Base-by-base conservation (phyloP, 306 rosid genomes). In the Hippophae tibetana region DNA sequence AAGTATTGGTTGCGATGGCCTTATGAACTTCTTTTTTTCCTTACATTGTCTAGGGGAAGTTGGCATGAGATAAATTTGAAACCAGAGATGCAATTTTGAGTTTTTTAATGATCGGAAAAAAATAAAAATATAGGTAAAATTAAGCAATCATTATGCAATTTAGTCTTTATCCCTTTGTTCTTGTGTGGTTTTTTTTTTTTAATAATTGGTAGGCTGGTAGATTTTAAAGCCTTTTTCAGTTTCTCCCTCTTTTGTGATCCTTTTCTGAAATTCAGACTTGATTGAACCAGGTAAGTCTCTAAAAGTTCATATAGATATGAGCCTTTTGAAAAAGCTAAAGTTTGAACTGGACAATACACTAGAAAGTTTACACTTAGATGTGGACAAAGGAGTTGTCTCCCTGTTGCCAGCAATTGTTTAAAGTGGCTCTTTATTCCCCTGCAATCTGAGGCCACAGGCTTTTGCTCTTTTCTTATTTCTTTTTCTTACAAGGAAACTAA, bases 241-340 rank as follows among this genome's bases (percentile, higher is more conserved):
- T 65, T 49, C 70, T 53, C 62, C 57, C 64, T 59, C 58, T 78
- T 69, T 42, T 13, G 18, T 65, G 54, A 71, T 47, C 52, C 43
- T 58, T 53, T 67, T 58, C 61, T 56, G 78, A 57, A 14, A 12
- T 14, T 12, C 10, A 67, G 47, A 43, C 62, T 2, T 56, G 58
- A 49, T 57, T 74, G 72, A 54, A 69, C 66, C 46, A 49, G 42
- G 38, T 38, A 60, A 69, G 63, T 70, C 52, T 64, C 40, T 31
- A 18, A 45, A 60, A 47, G 76, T 68, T 54, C 68, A 52, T 61
- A 62, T 45, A 45, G 72, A 65, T 63, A 72, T 66, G 72, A 65
- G 59, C 76, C 71, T 69, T 80, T 58, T 52, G 48, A 64, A 70
- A 73, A 73, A 67, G 69, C 9, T 54, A 54, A 41, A 68, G 56